Base-by-base conservation (phyloP, 179 eudicot genomes). In the Corrigiola litoralis region DNA sequence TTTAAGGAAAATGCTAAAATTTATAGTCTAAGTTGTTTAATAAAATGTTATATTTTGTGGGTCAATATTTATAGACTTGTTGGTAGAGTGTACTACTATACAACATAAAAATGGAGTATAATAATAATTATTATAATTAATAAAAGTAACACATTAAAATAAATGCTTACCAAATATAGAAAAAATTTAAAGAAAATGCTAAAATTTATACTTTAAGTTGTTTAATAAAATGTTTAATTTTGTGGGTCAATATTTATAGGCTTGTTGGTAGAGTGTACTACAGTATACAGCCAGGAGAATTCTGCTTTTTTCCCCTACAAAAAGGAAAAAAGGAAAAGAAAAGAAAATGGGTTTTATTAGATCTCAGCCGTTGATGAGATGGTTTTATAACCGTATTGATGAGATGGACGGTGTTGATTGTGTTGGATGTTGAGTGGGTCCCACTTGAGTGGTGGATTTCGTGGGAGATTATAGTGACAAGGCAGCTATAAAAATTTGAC, bases 161-260 rank as follows among this genome's bases (percentile, higher is more conserved):
- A 11, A 74, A 47, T 58, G 27, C 73, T 55, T 41, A 74, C 73
- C 58, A 14, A 52, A 5, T 49, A 61, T 0, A 4, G n/a, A 18
- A 23, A 29, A 58, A 53, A 36, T 52, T n/a, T 20, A 16, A 45
- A 24, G 31, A 24, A 18, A 53, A 12, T 17, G 34, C 5, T 59
- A 32, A 14, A 25, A 31, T 5, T n/a, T n/a, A n/a, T n/a, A 16
- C 4, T 23, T 50, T 31, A 25, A 2, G 56, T 24, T 21, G 6
- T 49, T 54, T 24, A 13, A 14, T 36, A 40, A 28, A 14, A 31
- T 38, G 14, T 12, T 51, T 17, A 3, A 18, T 3, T 14, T 68
- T 27, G 18, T 9, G 32, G 45, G 66, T 48, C 12, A 24, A 23
- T 58, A 49, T 58, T 33, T 46, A 51, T 50, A 55, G 53, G 54